Evolutionary conservation across 306 rosid species (phyloP).

Genomic region (Dryas octopetala): DNA sequence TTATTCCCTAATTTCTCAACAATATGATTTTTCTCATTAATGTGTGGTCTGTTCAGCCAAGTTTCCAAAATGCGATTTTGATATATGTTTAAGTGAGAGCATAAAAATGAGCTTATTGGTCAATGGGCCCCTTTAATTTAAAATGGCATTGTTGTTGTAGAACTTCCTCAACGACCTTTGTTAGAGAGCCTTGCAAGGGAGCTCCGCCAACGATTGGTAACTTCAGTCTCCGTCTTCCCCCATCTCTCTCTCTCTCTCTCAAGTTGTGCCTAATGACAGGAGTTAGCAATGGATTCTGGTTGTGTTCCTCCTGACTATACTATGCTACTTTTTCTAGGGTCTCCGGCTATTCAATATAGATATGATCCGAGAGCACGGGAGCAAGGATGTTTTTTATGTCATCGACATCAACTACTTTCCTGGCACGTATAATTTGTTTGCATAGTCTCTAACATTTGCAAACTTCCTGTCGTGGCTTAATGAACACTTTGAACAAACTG

Average conservation of each 20-base stretch:
- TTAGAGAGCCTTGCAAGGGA: constrained; percentile 83
- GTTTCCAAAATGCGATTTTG: background rate
- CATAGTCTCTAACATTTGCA: background rate
- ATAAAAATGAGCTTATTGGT: background rate
- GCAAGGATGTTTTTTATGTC: constrained; percentile 65
- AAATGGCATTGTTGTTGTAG: constrained; percentile 40
- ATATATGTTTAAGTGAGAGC: background rate
- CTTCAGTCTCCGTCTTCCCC: background rate
- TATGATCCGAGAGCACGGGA: constrained; percentile 69
- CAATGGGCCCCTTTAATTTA: background rate
- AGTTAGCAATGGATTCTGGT: background rate
- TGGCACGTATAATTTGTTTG: constrained; percentile 41
- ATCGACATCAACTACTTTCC: constrained; percentile 95
- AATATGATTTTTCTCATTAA: background rate
- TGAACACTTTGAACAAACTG: background rate
- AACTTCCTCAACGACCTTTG: constrained; percentile 84
- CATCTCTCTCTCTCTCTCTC: background rate
- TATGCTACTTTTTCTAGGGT: constrained; percentile 47
- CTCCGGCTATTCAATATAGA: constrained; percentile 84
- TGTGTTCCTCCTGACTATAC: background rate
- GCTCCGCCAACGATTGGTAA: constrained; percentile 75
- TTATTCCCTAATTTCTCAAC: background rate
- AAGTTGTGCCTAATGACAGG: background rate
- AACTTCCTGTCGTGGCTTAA: background rate
- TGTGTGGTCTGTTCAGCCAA: background rate